A percentile compares a stretch with the other conserved stretches of the same genome.
These are phyloP conservation scores for Serendipita sp. DNA, from an alignment of 768 basidiomycete genomes.

Conservation along the genomic window DNA sequence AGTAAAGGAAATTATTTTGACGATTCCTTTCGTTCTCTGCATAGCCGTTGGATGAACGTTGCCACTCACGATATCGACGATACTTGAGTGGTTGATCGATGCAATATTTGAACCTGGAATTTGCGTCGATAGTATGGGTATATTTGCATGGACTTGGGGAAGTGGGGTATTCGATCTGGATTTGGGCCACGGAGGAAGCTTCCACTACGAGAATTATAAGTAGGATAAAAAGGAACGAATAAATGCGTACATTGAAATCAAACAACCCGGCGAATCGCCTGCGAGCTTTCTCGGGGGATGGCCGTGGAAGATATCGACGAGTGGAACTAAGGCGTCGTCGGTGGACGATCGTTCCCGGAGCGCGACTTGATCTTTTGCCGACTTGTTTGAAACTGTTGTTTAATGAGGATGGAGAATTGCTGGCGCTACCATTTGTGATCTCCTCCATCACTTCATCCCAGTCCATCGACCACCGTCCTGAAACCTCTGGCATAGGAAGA, in stretches of 20 bases:
- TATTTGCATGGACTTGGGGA: too few relatives aligned
- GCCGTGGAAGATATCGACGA: too few relatives aligned
- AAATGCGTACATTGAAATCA: not conserved
- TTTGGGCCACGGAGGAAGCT: too few relatives aligned
- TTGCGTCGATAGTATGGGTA: too few relatives aligned
- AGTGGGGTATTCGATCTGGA: too few relatives aligned
- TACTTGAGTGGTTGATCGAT: too few relatives aligned
- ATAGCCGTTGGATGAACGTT: too few relatives aligned
- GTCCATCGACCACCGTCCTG: not conserved
- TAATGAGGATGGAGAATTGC: not conserved
- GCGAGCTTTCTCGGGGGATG: not conserved
- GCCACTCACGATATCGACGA: too few relatives aligned
- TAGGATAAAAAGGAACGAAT: not conserved
- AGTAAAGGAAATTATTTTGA: too few relatives aligned
- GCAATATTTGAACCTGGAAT: too few relatives aligned
- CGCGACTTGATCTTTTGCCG: not conserved
- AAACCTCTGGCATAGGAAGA: not conserved
- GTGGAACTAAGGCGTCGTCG: not conserved
- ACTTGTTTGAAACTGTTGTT: not conserved
- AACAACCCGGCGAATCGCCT: not conserved
- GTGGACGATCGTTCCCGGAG: not conserved
- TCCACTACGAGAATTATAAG: too few relatives aligned
- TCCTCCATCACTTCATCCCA: not conserved
- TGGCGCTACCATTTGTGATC: not conserved
- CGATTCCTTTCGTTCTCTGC: too few relatives aligned